Evolutionary conservation across 2,329 filamentous ascomycete genomes (phyloP).

Genomic region (Calonectria ilicicola): DNA sequence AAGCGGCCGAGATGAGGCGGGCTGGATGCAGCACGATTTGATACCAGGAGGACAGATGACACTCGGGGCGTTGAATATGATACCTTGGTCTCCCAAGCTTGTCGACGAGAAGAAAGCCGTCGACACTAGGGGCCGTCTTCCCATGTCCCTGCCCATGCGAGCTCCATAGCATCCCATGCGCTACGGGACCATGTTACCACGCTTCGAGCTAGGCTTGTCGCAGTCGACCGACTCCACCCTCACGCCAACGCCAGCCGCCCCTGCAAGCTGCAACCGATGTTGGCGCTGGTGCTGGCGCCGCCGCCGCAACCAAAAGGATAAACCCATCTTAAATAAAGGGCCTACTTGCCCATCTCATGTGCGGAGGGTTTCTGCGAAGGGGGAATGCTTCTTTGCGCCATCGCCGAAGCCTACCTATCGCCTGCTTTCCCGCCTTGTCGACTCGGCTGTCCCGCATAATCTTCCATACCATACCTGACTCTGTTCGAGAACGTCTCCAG

Average conservation of each 20-base stretch:
- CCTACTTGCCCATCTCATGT: conserved; percentile 13
- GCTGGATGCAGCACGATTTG: conserved; percentile 3
- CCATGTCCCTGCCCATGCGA: conserved; percentile 7
- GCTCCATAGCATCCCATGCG: conserved; percentile 11
- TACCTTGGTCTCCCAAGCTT: conserved; percentile 9
- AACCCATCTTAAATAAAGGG: conserved; percentile 25
- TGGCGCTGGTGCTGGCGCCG: conserved; percentile 17
- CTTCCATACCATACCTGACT: conserved; percentile 16
- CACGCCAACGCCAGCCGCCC: conserved; percentile 34
- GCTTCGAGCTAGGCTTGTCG: conserved; percentile 13
- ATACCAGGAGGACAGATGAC: conserved; percentile 3
- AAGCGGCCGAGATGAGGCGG: not conserved
- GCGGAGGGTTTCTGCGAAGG: conserved; percentile 12
- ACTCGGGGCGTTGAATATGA: not conserved
- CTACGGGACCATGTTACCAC: conserved; percentile 20
- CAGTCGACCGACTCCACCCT: conserved; percentile 29
- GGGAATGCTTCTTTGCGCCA: conserved; percentile 21
- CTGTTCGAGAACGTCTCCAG: conserved; percentile 6
- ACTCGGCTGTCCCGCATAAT: not conserved
- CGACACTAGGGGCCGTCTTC: conserved; percentile 14
- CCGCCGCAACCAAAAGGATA: conserved; percentile 23
- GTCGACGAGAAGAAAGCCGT: conserved; percentile 15
- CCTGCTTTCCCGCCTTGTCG: not conserved
- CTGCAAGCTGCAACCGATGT: conserved; percentile 22
- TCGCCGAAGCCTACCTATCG: conserved; percentile 13